Evolutionary conservation across 2,329 filamentous ascomycete species (phyloP).

Genomic region (Xylaria sp.): DNA sequence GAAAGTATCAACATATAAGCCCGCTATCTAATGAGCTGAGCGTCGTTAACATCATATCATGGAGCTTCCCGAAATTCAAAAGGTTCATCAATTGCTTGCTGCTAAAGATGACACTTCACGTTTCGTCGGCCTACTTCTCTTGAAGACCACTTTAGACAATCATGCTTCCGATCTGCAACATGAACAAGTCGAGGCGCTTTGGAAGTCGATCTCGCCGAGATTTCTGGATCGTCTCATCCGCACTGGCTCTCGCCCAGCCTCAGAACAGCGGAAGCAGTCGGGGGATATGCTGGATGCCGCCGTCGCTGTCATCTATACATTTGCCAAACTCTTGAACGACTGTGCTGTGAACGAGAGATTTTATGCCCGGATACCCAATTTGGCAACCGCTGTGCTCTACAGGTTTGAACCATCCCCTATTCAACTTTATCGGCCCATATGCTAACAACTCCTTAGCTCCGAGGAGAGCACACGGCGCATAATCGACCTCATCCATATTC

Average conservation of each 20-base stretch:
- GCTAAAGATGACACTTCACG: conserved; percentile 73
- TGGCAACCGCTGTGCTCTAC: conserved; percentile 63
- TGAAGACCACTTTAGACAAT: conserved; percentile 73
- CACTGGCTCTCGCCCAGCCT: conserved; percentile 56
- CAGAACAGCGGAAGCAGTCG: conserved; percentile 56
- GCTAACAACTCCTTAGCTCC: conserved; percentile 54
- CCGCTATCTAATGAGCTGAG: background rate
- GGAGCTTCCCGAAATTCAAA: conserved; percentile 51
- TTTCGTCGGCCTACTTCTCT: conserved; percentile 73
- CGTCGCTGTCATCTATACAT: conserved; percentile 71
- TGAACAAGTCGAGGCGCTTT: conserved; percentile 60
- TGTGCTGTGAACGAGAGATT: conserved; percentile 57
- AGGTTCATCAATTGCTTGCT: conserved; percentile 65
- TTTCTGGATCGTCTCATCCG: conserved; percentile 72
- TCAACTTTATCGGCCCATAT: background rate
- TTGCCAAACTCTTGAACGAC: conserved; percentile 66
- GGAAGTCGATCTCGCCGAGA: conserved; percentile 68
- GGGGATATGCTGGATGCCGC: conserved; percentile 71
- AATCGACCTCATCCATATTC: conserved; percentile 65
- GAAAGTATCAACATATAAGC: background rate
- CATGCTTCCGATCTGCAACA: conserved; percentile 59
- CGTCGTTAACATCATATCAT: conserved; percentile 29
- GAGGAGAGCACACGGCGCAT: conserved; percentile 62
- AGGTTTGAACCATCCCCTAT: conserved; percentile 24
- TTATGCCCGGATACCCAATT: conserved; percentile 61